phyloP scores from a whole-genome alignment of 768 basidiomycete genomes.

The Hemileccinum impolitum region DNA sequence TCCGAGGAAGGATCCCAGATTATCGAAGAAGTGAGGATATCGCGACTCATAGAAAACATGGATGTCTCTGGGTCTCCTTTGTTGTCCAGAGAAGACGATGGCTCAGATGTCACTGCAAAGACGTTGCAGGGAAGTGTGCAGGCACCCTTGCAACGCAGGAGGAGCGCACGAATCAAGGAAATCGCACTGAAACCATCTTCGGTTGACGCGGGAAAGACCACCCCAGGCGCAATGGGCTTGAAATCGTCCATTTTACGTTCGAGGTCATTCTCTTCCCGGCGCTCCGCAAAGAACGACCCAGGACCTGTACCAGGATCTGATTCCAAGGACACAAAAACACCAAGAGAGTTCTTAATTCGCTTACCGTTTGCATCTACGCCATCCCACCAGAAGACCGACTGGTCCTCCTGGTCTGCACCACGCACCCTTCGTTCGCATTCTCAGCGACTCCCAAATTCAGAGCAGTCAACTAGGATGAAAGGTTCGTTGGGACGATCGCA shows the following conservation, averaged over 20 bases:
- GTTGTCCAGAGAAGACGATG: slow-evolving; percentile 8
- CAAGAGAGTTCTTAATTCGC: slow-evolving; percentile 18
- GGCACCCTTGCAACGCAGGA: slow-evolving; percentile 12
- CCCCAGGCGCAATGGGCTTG: not conserved
- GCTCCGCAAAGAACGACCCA: not conserved
- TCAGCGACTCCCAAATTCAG: slow-evolving; percentile 12
- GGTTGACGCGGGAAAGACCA: not conserved
- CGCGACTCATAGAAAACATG: slow-evolving; percentile 26
- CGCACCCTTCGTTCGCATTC: slow-evolving; percentile 28
- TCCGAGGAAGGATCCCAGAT: too few species aligned
- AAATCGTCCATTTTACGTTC: slow-evolving; percentile 15
- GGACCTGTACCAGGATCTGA: not conserved
- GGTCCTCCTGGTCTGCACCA: too few species aligned
- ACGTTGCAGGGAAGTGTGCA: not conserved
- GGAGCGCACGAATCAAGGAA: too few species aligned
- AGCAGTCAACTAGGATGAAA: not conserved
- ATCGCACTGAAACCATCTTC: too few species aligned
- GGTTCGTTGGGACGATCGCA: slow-evolving; percentile 20
- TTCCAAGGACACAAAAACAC: not conserved
- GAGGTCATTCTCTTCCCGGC: slow-evolving; percentile 4
- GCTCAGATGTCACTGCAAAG: not conserved
- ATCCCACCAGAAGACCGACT: too few species aligned
- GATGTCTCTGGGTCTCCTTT: slow-evolving; percentile 26
- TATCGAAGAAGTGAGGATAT: slow-evolving; percentile 8
- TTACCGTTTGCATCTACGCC: too few species aligned